Evolutionary conservation across 2,329 filamentous ascomycete species (phyloP).

Genomic region (Scytalidium lignicola): DNA sequence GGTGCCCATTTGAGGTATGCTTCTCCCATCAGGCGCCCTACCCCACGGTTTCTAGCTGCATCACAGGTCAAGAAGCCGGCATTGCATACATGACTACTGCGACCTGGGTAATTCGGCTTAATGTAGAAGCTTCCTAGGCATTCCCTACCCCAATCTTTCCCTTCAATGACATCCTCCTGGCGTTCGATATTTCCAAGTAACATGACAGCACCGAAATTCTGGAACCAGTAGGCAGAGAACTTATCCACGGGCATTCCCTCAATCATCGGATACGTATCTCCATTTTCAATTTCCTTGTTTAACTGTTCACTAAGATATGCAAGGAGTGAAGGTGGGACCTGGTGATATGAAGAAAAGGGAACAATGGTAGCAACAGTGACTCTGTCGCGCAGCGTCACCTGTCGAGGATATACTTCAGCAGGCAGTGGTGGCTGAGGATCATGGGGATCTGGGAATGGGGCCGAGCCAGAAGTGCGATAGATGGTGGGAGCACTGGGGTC

Average conservation of each 20-base stretch:
- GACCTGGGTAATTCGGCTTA: slow-evolving; percentile 70
- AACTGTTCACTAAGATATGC: slow-evolving; percentile 61
- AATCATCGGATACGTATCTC: slow-evolving; percentile 69
- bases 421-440: slow-evolving; percentile 41
- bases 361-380: slow-evolving; percentile 64
- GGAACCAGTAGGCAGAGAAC: slow-evolving; percentile 69
- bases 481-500: slow-evolving; percentile 52
- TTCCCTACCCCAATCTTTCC: slow-evolving; percentile 57
- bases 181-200: slow-evolving; percentile 58
- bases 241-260: slow-evolving; percentile 54
- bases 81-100: slow-evolving; percentile 69
- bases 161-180: slow-evolving; percentile 41
- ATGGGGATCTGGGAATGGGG: slow-evolving; percentile 45
- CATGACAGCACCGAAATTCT: slow-evolving; percentile 68
- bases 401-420: slow-evolving; percentile 46
- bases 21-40: slow-evolving; percentile 51
- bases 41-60: slow-evolving; percentile 49
- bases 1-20: slow-evolving; percentile 54
- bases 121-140: slow-evolving; percentile 69
- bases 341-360: slow-evolving; percentile 56
- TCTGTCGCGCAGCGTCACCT: slow-evolving; percentile 61
- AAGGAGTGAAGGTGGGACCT: slow-evolving; percentile 57
- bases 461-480: slow-evolving; percentile 47
- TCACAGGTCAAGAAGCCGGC: slow-evolving; percentile 54
- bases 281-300: slow-evolving; percentile 67